Conservation (phyloP, 768 basidiomycete species). For the Sarcomyxa edulis region DNA sequence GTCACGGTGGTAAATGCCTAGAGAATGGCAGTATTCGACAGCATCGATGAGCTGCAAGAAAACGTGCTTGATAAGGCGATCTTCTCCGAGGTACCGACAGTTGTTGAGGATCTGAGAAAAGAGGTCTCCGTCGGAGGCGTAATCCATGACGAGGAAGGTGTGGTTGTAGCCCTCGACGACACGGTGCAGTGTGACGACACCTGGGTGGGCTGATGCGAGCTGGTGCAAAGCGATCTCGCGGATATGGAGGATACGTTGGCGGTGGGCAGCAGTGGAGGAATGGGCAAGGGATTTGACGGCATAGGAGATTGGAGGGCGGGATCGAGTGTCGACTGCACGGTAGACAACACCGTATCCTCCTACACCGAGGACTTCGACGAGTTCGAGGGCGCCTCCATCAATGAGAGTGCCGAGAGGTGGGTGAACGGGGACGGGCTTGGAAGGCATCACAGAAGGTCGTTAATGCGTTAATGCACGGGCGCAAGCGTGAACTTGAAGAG, state of each 20-base stretch:
- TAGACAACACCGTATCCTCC: constrained; percentile 97
- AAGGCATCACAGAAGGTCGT: constrained; percentile 21
- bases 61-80: constrained; percentile 79
- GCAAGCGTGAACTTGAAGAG: not conserved
- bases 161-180: constrained; percentile 77
- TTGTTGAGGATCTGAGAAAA: constrained; percentile 84
- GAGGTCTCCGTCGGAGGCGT: constrained; percentile 84
- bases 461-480: not conserved
- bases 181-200: constrained; percentile 85
- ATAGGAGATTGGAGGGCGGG: constrained; percentile 50
- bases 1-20: constrained; percentile 94
- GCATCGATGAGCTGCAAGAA: constrained; percentile 94
- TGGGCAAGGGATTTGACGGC: constrained; percentile 90
- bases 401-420: constrained; percentile 74
- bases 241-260: constrained; percentile 73
- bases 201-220: constrained; percentile 67
- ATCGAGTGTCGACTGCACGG: constrained; percentile 65
- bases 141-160: constrained; percentile 93
- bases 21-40: constrained; percentile 86
- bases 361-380: constrained; percentile 82
- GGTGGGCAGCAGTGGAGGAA: constrained; percentile 33
- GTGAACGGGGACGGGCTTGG: constrained; percentile 28
- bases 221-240: constrained; percentile 85
- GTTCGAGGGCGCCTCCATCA: constrained; percentile 76
- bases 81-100: constrained; percentile 78